Base-by-base conservation (phyloP, 345 rosid species). In the Nasturtium officinale region DNA sequence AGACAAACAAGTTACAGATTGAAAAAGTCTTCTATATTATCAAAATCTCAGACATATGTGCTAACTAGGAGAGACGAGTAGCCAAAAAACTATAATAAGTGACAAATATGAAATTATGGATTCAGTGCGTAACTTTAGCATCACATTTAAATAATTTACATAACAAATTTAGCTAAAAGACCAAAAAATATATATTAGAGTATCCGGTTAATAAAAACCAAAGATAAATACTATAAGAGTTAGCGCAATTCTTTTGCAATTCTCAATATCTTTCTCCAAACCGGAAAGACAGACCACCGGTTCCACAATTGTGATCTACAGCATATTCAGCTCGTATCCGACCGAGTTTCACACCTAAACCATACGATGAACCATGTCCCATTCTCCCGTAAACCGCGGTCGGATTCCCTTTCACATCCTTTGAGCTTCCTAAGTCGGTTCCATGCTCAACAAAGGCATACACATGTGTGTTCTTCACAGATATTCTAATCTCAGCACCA, bases 341-440 rank as follows among this genome's bases (percentile, higher is more conserved):
- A 63, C 99, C 99, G 6, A 91, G 81, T 85, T 94, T 91, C 55
- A 82, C 82, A 15, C 99, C 97, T 37, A 74, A 82, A 59, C 99
- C 96, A 61, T 89, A 91, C 0, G 99, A 95, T 9, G 99, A 95
- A 69, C 99, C 97, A 1, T 85, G 88, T 52, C 96, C 97, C 96
- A 84, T 78, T 79, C 96, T 86, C 76, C 89, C 77, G 74, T 87
- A 95, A 12, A 86, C 93, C 60, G 85, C 92, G 5, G 99, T 95
- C 28, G 99, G 99, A 69, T 95, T 95, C n/a, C 99, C 97, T 74
- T 94, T 94, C 66, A 94, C 96, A 72, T 89, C 95, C 83, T 94
- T 91, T 2, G 97, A 94, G 67, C 83, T 86, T 78, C 98, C 99
- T 43, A 91, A 81, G 78, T 94, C 96, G 50, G 82, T 94, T 54